These are phyloP conservation scores for Monilinia vaccinii-corymbosi DNA, from an alignment of 2,329 filamentous ascomycete species.

Conservation along the genomic window DNA sequence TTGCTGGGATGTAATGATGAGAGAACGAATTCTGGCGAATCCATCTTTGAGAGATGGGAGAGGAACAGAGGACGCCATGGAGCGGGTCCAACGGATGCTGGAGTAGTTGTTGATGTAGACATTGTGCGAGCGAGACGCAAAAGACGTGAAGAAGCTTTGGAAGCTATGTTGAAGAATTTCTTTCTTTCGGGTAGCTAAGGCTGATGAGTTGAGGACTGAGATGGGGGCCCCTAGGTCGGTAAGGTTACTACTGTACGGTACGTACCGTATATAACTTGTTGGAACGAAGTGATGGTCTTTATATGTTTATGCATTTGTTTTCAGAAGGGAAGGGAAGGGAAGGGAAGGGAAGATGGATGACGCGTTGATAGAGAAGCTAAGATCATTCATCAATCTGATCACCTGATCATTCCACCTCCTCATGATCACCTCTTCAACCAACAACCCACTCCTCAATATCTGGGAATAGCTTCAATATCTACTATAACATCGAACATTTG, in stretches of 20 bases:
- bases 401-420: no score
- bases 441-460: not conserved
- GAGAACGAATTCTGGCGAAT: conserved; percentile 33
- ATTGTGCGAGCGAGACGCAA: conserved; percentile 25
- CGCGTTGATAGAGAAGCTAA: not conserved
- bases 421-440: no score
- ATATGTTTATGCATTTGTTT: no score
- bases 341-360: not conserved
- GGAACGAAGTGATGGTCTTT: not conserved
- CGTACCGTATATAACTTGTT: not conserved
- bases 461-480: not conserved
- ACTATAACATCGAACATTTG: no score
- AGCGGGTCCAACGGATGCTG: conserved; percentile 21
- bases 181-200: not conserved
- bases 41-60: conserved; percentile 29
- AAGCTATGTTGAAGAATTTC: conserved; percentile 25
- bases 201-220: not conserved
- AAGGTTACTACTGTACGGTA: no score
- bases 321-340: no score
- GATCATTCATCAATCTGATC: no score
- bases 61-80: conserved; percentile 30
- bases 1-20: conserved; percentile 36
- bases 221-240: not conserved
- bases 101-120: conserved; percentile 22
- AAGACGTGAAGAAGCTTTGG: conserved; percentile 21